phyloP scores from a whole-genome alignment of 2,329 filamentous ascomycete genomes.

The Endoconidiophora polonica region DNA sequence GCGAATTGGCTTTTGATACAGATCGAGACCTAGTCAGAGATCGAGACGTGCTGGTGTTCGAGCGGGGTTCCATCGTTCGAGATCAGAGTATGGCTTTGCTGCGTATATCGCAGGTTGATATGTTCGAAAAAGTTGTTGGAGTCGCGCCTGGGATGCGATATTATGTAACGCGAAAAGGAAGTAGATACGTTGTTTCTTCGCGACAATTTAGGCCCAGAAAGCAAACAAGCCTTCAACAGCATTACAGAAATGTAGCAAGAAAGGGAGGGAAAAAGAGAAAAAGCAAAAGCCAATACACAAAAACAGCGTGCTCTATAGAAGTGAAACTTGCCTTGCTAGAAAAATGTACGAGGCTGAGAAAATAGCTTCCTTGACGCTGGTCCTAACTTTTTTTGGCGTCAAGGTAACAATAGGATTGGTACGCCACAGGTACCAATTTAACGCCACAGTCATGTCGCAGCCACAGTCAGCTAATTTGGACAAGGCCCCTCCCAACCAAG shows the following conservation, averaged over 20 bases:
- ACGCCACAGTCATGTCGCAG: too few relatives aligned
- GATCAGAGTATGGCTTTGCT: background rate
- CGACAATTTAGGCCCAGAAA: too few relatives aligned
- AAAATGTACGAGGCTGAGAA: background rate
- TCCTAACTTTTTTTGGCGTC: too few relatives aligned
- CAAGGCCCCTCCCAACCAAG: too few relatives aligned
- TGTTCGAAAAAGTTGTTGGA: background rate
- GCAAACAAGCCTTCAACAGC: too few relatives aligned
- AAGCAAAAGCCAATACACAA: background rate
- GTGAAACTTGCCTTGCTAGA: background rate
- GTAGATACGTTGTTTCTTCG: too few relatives aligned
- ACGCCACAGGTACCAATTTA: too few relatives aligned
- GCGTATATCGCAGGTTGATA: background rate
- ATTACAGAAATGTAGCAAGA: background rate
- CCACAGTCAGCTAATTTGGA: too few relatives aligned
- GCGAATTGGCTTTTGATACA: background rate
- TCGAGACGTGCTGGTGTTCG: constrained; percentile 1
- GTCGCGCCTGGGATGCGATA: background rate
- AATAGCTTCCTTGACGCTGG: background rate
- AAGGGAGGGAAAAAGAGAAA: background rate
- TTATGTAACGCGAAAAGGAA: background rate
- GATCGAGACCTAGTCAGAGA: constrained; percentile 3
- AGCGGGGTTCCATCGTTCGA: constrained; percentile 3
- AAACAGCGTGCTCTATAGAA: too few relatives aligned
- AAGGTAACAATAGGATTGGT: too few relatives aligned